Evolutionary conservation across 192 early-diverging fungal species (phyloP).

Genomic region (Gigaspora rosea): DNA sequence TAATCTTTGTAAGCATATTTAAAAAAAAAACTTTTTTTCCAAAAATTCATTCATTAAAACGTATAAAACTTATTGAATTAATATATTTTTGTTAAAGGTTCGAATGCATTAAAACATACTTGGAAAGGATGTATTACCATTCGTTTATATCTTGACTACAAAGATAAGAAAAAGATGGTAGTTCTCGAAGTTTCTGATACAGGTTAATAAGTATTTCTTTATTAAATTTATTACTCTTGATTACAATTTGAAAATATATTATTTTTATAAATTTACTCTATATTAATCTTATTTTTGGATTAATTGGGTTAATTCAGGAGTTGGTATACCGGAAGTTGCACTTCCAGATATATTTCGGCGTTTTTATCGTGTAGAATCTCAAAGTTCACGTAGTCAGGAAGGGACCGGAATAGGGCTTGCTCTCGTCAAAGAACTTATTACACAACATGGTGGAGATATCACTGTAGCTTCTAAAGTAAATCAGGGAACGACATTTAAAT

Average conservation of each 20-base stretch:
- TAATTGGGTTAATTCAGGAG: constrained; percentile 16
- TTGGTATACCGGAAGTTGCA: constrained; percentile 56
- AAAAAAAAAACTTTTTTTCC: neutral
- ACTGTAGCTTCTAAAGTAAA: too few relatives aligned
- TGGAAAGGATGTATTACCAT: constrained; percentile 48
- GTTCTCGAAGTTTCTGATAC: constrained; percentile 39
- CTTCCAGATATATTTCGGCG: constrained; percentile 53
- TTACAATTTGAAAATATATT: too few relatives aligned
- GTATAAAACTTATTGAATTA: neutral
- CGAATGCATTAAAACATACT: constrained; percentile 53
- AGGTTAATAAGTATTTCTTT: neutral
- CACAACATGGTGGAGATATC: too few relatives aligned
- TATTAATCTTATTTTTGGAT: too few relatives aligned
- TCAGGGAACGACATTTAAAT: too few relatives aligned
- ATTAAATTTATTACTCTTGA: too few relatives aligned
- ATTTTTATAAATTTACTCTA: too few relatives aligned
- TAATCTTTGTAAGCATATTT: neutral
- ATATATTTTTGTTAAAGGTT: constrained; percentile 18
- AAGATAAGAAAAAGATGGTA: constrained; percentile 41
- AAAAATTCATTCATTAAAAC: neutral
- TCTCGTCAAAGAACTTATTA: too few relatives aligned
- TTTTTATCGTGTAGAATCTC: constrained; percentile 60
- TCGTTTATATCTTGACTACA: constrained; percentile 49
- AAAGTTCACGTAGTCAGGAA: constrained; percentile 54
- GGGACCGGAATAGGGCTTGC: constrained; percentile 25